A percentile compares a stretch with the other conserved stretches of the same genome.
These are phyloP conservation scores for Candida gorgasii DNA, from an alignment of 805 yeast species.

Conservation along the genomic window DNA sequence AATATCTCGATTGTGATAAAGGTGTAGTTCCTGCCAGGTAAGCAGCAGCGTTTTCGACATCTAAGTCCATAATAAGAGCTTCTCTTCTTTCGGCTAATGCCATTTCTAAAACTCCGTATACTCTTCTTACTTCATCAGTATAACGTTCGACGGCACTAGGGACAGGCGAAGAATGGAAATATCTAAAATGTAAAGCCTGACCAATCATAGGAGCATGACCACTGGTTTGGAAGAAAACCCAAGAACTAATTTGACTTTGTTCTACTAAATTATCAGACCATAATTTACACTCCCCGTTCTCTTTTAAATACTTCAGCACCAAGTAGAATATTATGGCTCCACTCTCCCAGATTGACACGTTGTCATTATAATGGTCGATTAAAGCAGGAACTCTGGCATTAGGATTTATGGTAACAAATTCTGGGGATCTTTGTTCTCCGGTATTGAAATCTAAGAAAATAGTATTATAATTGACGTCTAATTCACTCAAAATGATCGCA, in stretches of 20 bases:
- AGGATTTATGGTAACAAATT: constrained; percentile 90
- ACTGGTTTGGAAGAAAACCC: constrained; percentile 94
- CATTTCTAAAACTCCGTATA: constrained; percentile 93
- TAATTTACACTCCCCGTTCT: constrained; percentile 66
- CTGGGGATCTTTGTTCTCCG: constrained; percentile 93
- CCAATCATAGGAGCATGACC: constrained; percentile 99
- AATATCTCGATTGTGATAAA: constrained; percentile 76
- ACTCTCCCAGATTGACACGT: constrained; percentile 89
- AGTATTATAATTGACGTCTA: constrained; percentile 76
- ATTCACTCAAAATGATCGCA: constrained; percentile 83
- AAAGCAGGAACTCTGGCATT: constrained; percentile 95
- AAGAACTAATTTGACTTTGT: constrained; percentile 79
- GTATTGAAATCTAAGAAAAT: constrained; percentile 81
- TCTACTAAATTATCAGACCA: constrained; percentile 80
- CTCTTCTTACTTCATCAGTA: constrained; percentile 88
- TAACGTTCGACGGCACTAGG: constrained; percentile 90
- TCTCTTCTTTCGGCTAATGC: constrained; percentile 91
- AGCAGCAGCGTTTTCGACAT: constrained; percentile 82
- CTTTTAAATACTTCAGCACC: constrained; percentile 65
- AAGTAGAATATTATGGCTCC: constrained; percentile 88
- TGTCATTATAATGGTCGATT: constrained; percentile 81
- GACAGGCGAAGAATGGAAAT: constrained; percentile 82
- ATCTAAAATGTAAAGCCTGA: constrained; percentile 91
- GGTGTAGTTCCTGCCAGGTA: constrained; percentile 89
- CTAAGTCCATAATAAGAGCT: constrained; percentile 84